Evolutionary conservation across 257 asterid genomes (phyloP), one percentile per base, ranked within the genome.

Genomic region (Solanum sparsipilum): DNA sequence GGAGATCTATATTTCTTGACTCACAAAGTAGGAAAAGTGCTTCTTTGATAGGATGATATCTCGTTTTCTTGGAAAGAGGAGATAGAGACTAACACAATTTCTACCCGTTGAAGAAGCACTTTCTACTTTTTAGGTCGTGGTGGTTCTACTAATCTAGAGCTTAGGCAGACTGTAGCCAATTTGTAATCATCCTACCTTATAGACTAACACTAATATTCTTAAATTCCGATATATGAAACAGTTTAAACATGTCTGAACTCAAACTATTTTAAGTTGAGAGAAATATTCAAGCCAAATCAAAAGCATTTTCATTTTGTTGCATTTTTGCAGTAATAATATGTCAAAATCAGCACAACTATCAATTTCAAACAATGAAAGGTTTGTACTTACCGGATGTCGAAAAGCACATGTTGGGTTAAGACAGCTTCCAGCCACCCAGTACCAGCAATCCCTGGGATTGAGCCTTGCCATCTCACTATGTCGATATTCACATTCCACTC

Each of bases 401-500:
- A 92, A 92, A 78, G 88, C 91, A 73, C 93, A 92, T 32, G 89
- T 48, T 20, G 91, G 92, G 48, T 92, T 92, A 13, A 90, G 87
- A 87, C 93, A 92, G 74, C 88, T 65, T 58, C 91, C 92, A 5
- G 89, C 74, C 27, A 88, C 75, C 92, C 91, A 92, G 87, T 86
- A 90, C 93, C 93, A 86, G 78, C 92, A 90, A 35, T 92, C 93
- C 85, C 93, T 90, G 29, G 92, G 93, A 88, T 92, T 89, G 87
- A 90, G 92, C 90, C 92, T 90, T 21, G 93, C 92, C 29, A 84
- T 88, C 72, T 92, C 93, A 90, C 87, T 92, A 84, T 92, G 93
- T 86, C 92, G 90, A 89, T 86, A 90, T 63, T 92, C 92, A 39
- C 93, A 92, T 83, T 89, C 93, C 36, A 35, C n/a, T 41, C 93